phyloP scores from a whole-genome alignment of 768 basidiomycete species.

The Gymnopilus junonius region DNA sequence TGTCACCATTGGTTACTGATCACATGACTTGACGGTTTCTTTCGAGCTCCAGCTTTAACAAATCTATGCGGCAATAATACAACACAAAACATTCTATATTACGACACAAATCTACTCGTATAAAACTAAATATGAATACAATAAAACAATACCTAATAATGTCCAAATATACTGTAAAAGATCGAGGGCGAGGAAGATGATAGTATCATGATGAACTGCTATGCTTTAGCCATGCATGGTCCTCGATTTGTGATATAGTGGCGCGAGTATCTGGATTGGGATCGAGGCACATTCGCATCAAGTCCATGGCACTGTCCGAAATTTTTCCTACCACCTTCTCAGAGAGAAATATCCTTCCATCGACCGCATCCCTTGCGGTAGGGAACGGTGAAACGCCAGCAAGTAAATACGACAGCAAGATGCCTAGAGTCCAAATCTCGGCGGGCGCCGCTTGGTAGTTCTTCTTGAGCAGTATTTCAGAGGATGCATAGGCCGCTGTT shows the following conservation, averaged over 20 bases:
- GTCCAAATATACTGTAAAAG: conserved; percentile 11
- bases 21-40: conserved; percentile 16
- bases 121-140: conserved; percentile 11
- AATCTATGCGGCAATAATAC: background rate
- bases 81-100: conserved; percentile 1
- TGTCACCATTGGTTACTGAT: conserved; percentile 22
- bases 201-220: background rate
- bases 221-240: conserved; percentile 77
- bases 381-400: conserved; percentile 95
- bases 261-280: conserved; percentile 82
- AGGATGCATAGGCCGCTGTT: conserved; percentile 93
- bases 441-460: conserved; percentile 92
- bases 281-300: conserved; percentile 81
- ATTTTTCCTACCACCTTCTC: conserved; percentile 42
- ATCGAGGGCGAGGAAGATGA: conserved; percentile 5
- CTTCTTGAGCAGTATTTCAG: conserved; percentile 89
- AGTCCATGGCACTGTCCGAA: conserved; percentile 55
- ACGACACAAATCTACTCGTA: conserved; percentile 9
- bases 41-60: too few relatives aligned
- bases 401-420: conserved; percentile 92
- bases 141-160: conserved; percentile 6
- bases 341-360: conserved; percentile 61
- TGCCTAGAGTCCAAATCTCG: conserved; percentile 96
- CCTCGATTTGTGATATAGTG: conserved; percentile 78
- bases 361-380: conserved; percentile 78